Evolutionary conservation across 345 rosid genomes (phyloP).

Genomic region (Aurinia saxatilis): DNA sequence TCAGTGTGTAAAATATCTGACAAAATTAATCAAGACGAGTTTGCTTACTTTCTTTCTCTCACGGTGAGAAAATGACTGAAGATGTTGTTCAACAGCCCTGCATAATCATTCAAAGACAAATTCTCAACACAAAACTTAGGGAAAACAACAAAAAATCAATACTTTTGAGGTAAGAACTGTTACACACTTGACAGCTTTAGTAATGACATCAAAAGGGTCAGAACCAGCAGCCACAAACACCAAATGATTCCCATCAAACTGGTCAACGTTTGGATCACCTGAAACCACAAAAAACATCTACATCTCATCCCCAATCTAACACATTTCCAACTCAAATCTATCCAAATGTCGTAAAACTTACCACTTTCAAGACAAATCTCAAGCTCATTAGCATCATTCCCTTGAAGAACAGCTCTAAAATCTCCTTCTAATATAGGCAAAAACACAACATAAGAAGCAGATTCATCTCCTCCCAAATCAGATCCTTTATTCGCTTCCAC

Average conservation of each 20-base stretch:
- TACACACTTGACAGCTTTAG: constrained; percentile 31
- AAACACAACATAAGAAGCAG: constrained; percentile 35
- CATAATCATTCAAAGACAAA: constrained; percentile 8
- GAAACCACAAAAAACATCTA: constrained; percentile 7
- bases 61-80: constrained; percentile 47
- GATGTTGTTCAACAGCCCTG: constrained; percentile 52
- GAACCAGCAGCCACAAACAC: constrained; percentile 49
- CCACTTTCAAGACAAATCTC: constrained; percentile 62
- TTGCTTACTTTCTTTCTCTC: constrained; percentile 47
- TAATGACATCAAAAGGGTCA: constrained; percentile 53
- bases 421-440: constrained; percentile 55
- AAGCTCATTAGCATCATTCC: constrained; percentile 43
- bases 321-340: background rate
- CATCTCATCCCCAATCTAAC: background rate
- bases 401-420: constrained; percentile 49
- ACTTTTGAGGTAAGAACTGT: background rate
- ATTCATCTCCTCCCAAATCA: constrained; percentile 11
- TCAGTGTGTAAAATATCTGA: background rate
- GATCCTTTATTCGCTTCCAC: constrained; percentile 42
- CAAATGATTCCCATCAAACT: constrained; percentile 33
- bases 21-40: background rate
- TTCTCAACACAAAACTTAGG: constrained; percentile 33
- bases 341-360: background rate
- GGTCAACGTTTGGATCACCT: constrained; percentile 47
- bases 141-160: background rate